These are phyloP conservation scores for Suillus fuscotomentosus DNA, from an alignment of 768 basidiomycete species.

Conservation along the genomic window DNA sequence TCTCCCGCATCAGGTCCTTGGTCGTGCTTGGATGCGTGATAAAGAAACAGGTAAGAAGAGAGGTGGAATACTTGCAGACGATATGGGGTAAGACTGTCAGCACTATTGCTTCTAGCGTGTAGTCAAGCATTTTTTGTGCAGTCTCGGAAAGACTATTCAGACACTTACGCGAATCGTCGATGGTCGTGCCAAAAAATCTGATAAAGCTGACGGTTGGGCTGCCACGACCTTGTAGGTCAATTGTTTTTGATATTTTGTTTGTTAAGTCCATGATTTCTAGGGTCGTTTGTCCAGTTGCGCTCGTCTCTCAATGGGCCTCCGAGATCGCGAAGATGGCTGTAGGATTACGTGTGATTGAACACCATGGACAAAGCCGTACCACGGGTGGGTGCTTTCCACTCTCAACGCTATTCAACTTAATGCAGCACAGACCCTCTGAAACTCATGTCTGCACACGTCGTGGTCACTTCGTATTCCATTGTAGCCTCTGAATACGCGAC, in stretches of 20 bases:
- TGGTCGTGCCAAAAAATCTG: constrained; percentile 66
- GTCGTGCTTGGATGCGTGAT: constrained; percentile 83
- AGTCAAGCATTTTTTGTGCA: constrained; percentile 21
- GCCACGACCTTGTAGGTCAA: constrained; percentile 64
- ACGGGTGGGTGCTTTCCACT: constrained; percentile 45
- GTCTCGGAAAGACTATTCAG: constrained; percentile 90
- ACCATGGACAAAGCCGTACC: constrained; percentile 78
- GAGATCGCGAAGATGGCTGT: constrained; percentile 77
- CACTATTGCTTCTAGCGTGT: not conserved
- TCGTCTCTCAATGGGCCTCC: constrained; percentile 88
- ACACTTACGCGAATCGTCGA: constrained; percentile 86
- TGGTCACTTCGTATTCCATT: constrained; percentile 87
- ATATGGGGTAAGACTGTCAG: constrained; percentile 64
- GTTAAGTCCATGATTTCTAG: constrained; percentile 37
- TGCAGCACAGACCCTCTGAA: constrained; percentile 47
- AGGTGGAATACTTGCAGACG: constrained; percentile 92
- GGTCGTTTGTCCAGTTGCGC: constrained; percentile 82
- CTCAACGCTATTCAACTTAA: not conserved
- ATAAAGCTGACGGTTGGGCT: constrained; percentile 71
- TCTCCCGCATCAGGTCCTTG: constrained; percentile 86
- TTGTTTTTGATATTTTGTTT: not conserved
- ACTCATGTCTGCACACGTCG: constrained; percentile 60
- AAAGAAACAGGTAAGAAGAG: constrained; percentile 75
- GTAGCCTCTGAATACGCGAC: constrained; percentile 75
- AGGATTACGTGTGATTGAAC: constrained; percentile 68